Evolutionary conservation across 257 asterid genomes (phyloP), one percentile per base, ranked within the genome.

Genomic region (Leptodermis oblonga): DNA sequence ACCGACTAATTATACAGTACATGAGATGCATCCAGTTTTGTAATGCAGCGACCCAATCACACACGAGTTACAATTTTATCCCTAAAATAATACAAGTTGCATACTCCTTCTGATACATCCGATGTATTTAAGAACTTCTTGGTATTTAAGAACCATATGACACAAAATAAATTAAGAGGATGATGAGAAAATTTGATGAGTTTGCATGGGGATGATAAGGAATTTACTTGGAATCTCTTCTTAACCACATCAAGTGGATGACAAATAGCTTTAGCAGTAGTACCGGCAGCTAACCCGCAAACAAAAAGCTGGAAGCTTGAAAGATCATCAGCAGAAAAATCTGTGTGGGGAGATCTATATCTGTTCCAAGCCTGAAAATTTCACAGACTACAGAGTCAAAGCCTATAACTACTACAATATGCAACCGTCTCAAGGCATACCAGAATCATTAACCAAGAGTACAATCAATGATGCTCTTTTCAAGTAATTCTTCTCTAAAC

Each of bases 231-330:
- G 79, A 93, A 93, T 73, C 97, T 90, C 88, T 93, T 93, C 84
- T 93, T 93, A 58, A 93, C 91, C 64, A 93, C 97, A 74, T 93
- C 99, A 30, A 93, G 96, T 23, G 99, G 99, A 81, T 93, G 99
- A 56, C 99, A 93, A 28, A 82, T 95, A 28, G 87, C 92, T 77
- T 93, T 93, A 30, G 97, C 97, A 68, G 86, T 82, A 6, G 88
- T 79, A 70, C 99, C 97, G 69, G 97, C 92, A 70, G 89, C 99
- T 71, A 90, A 78, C 34, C 99, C 99, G 20, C 96, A 88, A 20
- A 80, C 52, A 58, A 85, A 88, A 78, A 90, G 95, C 86, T 90
- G 96, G 83, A 90, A 76, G 84, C 96, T 87, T 58, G 99, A 87
- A 77, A 81, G 65, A 58, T 82, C 37, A 14, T 79, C 83, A 46